Base-by-base conservation (phyloP, 192 early-diverging fungal genomes). In the Backusella circina region DNA sequence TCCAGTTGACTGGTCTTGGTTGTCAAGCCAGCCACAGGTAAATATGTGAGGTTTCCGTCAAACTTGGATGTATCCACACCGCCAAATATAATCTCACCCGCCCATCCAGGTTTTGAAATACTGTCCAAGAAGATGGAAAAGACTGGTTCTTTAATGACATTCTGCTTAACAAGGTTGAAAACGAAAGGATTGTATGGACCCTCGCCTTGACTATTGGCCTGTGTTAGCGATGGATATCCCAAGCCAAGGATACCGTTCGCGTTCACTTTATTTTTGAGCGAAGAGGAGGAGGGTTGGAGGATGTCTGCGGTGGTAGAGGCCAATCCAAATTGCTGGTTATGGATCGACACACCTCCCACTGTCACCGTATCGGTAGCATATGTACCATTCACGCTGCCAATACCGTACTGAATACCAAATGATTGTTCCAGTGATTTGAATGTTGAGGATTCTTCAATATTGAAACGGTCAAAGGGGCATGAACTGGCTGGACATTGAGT, bases 51-150 rank as follows among this genome's bases (percentile, higher is more conserved):
- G 6, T 78, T 30, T 15, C 88, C 89, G 18, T 81, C 67, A 70
- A 78, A 86, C 64, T 87, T 86, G 15, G 70, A 38, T 0, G 38
- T 7, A 71, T 89, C 88, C 51, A 85, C 73, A 26, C 88, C 88
- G 36, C 86, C 86, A 77, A 90, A 82, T 21, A 78, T 81, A 21
- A 90, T 79, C 70, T 86, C 83, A 1, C 88, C 89, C 1, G 76
- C 71, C 47, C 72, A 76, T 30, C 80, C 80, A 32, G 44, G 32
- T 28, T 61, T 38, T 8, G 41, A 35, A 15, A 38, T 72, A 33
- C 44, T 65, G 23, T 77, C 74, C 5, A 81, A 47, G 26, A 50
- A 81, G n/a, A 81, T 72, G 10, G 75, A 74, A 67, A 81, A 81
- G 10, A 81, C 32, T 3, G 80, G 72, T 9, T 81, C 28, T 9